Evolutionary conservation across 2,329 filamentous ascomycete genomes (phyloP), one percentile per base, ranked within the genome.

Genomic region (Botrytis aclada): DNA sequence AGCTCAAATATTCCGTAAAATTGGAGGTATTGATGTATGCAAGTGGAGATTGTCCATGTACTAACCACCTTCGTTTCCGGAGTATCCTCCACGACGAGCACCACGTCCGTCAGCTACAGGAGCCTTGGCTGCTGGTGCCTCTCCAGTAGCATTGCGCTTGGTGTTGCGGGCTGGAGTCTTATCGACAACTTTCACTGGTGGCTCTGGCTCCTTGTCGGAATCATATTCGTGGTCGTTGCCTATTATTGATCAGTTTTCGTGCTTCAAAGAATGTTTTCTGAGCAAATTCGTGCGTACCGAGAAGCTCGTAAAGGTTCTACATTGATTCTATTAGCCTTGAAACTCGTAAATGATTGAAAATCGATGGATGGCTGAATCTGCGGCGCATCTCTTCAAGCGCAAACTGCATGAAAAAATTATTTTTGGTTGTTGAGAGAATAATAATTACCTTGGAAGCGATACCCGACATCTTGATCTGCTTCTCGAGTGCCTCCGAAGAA

Each of bases 291-390:
- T 82, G 72, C 77, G 74, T 97, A 98, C 96, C 95, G 89, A 99
- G 94, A 87, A 97, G 92, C 89, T 96, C 95, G 89, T 93, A 98
- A 83, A 93, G 91, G 89, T 99, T 99, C 96, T 98, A 81, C 79
- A 77, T 77, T 78, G 67, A 73, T 75, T 71, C 65, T 74, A 79
- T 86, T 79, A 87, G 84, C 79, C 45, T 43, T 60, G 64, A 32
- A n/a, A 56, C 71, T 58, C 73, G 75, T 56, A 75, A 76, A 74
- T 72, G 69, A 71, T 41, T 41, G 22, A 66, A 32, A 16, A 73
- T 71, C 54, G 47, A 66, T 63, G 60, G 45, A 29, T 43, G 56
- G 63, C 60, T 61, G 39, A 43, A 72, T 29, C n/a, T 29, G 56
- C 60, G 67, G 75, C 75, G 73, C 72, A 70, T 64, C 41, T 54